Conservation (phyloP, 2,329 filamentous ascomycete species). For the Diaporthe sp. region DNA sequence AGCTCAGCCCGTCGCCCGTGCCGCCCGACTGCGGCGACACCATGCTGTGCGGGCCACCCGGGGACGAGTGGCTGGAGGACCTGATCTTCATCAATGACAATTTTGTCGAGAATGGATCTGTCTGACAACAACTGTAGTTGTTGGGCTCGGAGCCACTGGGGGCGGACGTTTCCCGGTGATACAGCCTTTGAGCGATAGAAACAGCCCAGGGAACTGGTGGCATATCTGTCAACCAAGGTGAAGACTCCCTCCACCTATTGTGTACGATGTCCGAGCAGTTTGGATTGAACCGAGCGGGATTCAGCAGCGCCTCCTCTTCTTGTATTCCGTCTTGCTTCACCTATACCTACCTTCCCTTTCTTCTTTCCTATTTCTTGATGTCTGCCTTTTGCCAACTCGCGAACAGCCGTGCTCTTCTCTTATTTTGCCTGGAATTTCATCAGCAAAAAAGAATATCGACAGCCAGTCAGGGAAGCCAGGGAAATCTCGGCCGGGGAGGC, state of each 20-base stretch:
- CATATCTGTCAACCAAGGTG: not conserved
- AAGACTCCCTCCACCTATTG: not conserved
- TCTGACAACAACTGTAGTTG: not conserved
- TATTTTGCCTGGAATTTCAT: not conserved
- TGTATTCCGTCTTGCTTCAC: constrained; percentile 10
- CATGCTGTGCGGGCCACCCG: constrained; percentile 37
- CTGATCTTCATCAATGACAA: constrained; percentile 41
- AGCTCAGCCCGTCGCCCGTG: constrained; percentile 39
- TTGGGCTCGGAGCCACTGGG: too few species aligned
- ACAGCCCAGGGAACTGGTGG: not conserved
- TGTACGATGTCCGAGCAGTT: constrained; percentile 17
- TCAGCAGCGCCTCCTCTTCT: constrained; percentile 20
- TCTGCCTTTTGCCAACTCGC: not conserved
- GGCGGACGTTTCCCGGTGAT: too few species aligned
- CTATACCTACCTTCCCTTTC: constrained; percentile 14
- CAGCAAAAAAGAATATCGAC: not conserved
- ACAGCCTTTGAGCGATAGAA: too few species aligned
- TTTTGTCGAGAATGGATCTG: constrained; percentile 38
- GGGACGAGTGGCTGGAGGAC: constrained; percentile 41
- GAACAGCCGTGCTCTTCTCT: not conserved
- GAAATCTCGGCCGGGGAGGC: constrained; percentile 7
- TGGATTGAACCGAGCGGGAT: not conserved
- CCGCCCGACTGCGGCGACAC: constrained; percentile 33
- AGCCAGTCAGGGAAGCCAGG: constrained; percentile 2
- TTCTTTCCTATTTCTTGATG: not conserved